These are phyloP conservation scores for Penicillium sp. DNA, from an alignment of 2,329 filamentous ascomycete genomes.

Conservation along the genomic window DNA sequence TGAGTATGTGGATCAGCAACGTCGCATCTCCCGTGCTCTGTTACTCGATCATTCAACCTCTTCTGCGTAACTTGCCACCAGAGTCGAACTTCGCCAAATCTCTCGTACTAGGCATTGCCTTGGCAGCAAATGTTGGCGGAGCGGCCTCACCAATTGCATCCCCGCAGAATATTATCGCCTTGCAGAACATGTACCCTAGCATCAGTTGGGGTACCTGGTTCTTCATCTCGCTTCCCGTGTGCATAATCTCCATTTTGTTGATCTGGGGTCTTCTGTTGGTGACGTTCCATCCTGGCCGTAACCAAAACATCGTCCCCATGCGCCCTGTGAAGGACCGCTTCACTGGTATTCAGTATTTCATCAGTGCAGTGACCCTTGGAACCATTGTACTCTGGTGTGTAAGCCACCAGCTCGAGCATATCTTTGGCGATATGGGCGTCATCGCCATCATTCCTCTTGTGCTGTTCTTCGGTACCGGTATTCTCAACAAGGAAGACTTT, in stretches of 20 bases:
- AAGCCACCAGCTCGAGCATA: conserved; percentile 78
- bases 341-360: conserved; percentile 88
- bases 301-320: conserved; percentile 88
- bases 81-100: conserved; percentile 94
- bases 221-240: conserved; percentile 90
- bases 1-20: conserved; percentile 99
- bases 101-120: conserved; percentile 88
- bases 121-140: conserved; percentile 93
- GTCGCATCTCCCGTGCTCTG: conserved; percentile 95
- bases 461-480: conserved; percentile 93
- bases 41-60: conserved; percentile 96
- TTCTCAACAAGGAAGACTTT: conserved; percentile 97
- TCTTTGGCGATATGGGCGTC: conserved; percentile 98
- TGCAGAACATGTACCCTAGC: conserved; percentile 90
- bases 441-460: conserved; percentile 95
- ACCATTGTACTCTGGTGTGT: conserved; percentile 94
- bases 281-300: conserved; percentile 80
- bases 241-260: conserved; percentile 78
- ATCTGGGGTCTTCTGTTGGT: conserved; percentile 87
- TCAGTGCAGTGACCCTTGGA: conserved; percentile 73
- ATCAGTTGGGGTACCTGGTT: conserved; percentile 97
- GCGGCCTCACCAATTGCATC: conserved; percentile 96
- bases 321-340: conserved; percentile 86
- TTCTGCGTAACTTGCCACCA: conserved; percentile 85
- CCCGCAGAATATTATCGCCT: conserved; percentile 93